Conservation (phyloP, 192 early-diverging fungal species). For the Rhizophagus clarus region DNA sequence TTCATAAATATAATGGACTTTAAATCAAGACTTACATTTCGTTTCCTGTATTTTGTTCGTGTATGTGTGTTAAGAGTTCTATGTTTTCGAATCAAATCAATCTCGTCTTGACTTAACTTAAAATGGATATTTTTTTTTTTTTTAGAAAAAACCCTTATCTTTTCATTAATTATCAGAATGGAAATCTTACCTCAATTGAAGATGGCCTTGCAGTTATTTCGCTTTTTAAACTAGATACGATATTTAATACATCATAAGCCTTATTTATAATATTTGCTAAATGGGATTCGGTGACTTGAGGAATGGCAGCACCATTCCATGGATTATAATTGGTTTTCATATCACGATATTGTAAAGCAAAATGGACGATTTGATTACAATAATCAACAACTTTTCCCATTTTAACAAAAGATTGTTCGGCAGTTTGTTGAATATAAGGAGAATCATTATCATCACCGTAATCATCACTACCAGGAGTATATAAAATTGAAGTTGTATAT, state of each 20-base stretch:
- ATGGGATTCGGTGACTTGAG: background rate
- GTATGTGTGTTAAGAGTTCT: background rate
- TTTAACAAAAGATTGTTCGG: conserved; percentile 1
- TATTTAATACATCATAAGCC: conserved; percentile 14
- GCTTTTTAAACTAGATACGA: background rate
- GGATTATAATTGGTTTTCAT: background rate
- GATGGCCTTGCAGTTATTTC: background rate
- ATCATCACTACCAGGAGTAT: background rate
- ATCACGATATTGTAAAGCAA: conserved; percentile 14
- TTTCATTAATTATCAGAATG: background rate
- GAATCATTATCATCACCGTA: background rate
- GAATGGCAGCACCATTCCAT: background rate
- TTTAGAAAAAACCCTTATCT: background rate
- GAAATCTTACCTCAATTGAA: background rate
- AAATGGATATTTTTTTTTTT: background rate
- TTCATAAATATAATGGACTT: background rate
- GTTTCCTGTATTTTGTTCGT: conserved; percentile 12
- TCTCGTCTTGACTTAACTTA: background rate
- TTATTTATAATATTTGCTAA: conserved; percentile 9
- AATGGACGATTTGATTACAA: conserved; percentile 14
- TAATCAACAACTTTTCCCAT: conserved; percentile 5
- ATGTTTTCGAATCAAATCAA: conserved; percentile 2
- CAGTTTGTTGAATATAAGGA: conserved; percentile 14
- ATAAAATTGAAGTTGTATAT: background rate
- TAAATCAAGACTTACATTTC: conserved; percentile 4